Evolutionary conservation across 208 protist species (phyloP), one percentile per base, ranked within the genome.

Genomic region (Balamuthia mandrillaris): DNA sequence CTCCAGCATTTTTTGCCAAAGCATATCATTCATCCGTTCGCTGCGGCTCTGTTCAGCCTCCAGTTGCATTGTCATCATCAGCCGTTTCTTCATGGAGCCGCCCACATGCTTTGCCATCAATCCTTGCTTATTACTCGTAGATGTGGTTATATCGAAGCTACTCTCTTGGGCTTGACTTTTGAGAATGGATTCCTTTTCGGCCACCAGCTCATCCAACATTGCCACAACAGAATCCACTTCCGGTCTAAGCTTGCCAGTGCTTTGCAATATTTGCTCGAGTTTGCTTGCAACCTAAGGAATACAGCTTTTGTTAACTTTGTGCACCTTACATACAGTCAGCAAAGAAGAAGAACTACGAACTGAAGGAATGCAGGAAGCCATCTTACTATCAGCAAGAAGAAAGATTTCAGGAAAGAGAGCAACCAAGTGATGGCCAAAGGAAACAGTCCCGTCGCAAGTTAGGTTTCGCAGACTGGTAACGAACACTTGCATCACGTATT

Each of bases 171-270:
- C n/a, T n/a, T n/a, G n/a, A n/a, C n/a, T n/a, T n/a, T n/a, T n/a
- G n/a, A n/a, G n/a, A n/a, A n/a, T n/a, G n/a, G n/a, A n/a, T n/a
- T n/a, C 68, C 75, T 65, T 61, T 27, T 82, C 75, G 18, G 29
- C 45, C 5, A 82, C n/a, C 18, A 82, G 51, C 29, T 82, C 75
- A 63, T 82, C 75, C 51, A 82, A 42, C 75, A 82, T 82, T 33
- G 35, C 24, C 7, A 82, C 75, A 0, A 82, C 51, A 49, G 75
- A 45, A 35, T 42, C 41, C 37, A 65, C 75, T 12, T 82, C 75
- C 21, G 60, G 51, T n/a, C 51, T 29, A 18, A 65, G 47, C 51
- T 65, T 82, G 49, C 75, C 75, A 29, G 60, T 82, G 18, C n/a
- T 3, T 3, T 44, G 14, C 3, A 82, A 52, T 21, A 82, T 18